Conservation (phyloP, 1,139 yeast species). For the Debaryomyces nepalensis region DNA sequence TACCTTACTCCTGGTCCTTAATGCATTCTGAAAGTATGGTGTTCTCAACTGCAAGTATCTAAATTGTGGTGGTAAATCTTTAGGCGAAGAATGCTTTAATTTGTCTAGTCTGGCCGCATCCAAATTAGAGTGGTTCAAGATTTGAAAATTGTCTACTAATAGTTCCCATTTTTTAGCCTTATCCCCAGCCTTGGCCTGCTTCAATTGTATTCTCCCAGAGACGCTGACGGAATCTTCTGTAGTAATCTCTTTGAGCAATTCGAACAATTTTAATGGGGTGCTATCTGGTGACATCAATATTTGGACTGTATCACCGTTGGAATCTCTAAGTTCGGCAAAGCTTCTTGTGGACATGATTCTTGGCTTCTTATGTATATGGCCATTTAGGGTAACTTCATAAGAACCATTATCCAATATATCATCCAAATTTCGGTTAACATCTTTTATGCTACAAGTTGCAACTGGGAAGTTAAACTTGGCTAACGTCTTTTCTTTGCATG, state of each 20-base stretch:
- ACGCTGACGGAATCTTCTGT: slow-evolving; percentile 80
- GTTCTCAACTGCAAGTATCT: slow-evolving; percentile 80
- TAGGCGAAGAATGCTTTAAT: slow-evolving; percentile 52
- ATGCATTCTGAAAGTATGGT: slow-evolving; percentile 59
- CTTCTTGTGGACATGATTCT: slow-evolving; percentile 49
- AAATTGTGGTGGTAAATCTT: slow-evolving; percentile 73
- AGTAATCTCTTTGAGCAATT: slow-evolving; percentile 53
- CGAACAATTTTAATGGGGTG: slow-evolving; percentile 41
- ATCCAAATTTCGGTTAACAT: slow-evolving; percentile 22
- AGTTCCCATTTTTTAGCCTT: slow-evolving; percentile 55
- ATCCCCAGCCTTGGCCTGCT: slow-evolving; percentile 31
- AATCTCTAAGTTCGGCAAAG: slow-evolving; percentile 78
- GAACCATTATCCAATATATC: slow-evolving; percentile 16
- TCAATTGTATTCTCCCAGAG: slow-evolving; percentile 54
- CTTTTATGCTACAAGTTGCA: slow-evolving; percentile 38
- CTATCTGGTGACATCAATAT: slow-evolving; percentile 54
- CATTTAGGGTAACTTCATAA: slow-evolving; percentile 54
- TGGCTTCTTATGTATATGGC: slow-evolving; percentile 83
- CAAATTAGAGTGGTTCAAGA: slow-evolving; percentile 67
- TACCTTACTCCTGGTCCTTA: slow-evolving; percentile 65
- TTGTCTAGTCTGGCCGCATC: slow-evolving; percentile 75
- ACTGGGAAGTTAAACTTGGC: slow-evolving; percentile 44
- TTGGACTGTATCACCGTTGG: slow-evolving; percentile 69
- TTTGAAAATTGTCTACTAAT: slow-evolving; percentile 52
- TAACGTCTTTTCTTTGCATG: slow-evolving; percentile 29